These are phyloP conservation scores for Dryadomyces quercivorus DNA, from an alignment of 2,329 filamentous ascomycete species.

Conservation along the genomic window DNA sequence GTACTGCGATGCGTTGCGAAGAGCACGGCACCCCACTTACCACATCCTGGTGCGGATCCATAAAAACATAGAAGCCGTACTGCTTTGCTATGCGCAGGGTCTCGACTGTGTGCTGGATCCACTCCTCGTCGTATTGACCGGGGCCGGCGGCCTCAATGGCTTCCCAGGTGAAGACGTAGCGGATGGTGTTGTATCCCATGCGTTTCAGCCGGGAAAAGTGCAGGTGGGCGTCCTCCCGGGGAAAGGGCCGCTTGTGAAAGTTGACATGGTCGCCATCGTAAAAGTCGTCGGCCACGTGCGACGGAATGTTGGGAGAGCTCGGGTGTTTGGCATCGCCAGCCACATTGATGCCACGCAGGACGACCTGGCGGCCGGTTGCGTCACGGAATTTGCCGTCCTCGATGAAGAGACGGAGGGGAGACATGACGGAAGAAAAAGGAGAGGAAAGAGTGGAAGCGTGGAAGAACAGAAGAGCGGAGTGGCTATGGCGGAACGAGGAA, in stretches of 20 bases:
- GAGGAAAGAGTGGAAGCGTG: not conserved
- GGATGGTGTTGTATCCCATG: conserved; percentile 91
- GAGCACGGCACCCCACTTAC: conserved; percentile 49
- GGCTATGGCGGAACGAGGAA: too few species aligned
- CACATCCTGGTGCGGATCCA: conserved; percentile 98
- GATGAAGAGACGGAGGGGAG: conserved; percentile 64
- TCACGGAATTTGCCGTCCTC: conserved; percentile 82
- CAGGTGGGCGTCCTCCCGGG: conserved; percentile 65
- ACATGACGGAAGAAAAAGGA: conserved; percentile 38
- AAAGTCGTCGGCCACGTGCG: conserved; percentile 66
- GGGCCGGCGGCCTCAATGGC: conserved; percentile 91
- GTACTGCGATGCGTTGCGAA: too few species aligned
- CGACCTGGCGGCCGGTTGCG: conserved; percentile 67
- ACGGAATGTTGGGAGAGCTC: conserved; percentile 66
- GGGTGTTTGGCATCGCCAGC: conserved; percentile 87
- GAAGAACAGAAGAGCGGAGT: too few species aligned
- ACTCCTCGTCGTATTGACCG: conserved; percentile 85
- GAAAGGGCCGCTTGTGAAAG: conserved; percentile 78
- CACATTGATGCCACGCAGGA: conserved; percentile 86
- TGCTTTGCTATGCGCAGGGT: conserved; percentile 71
- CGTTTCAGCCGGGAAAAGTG: conserved; percentile 80
- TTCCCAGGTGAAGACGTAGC: conserved; percentile 98
- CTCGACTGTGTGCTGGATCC: conserved; percentile 82
- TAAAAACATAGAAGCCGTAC: conserved; percentile 93
- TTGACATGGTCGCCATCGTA: conserved; percentile 88